Percentiles rank a stretch among this genome's conserved stretches.
Conservation (phyloP, 768 basidiomycete genomes). For the Psilocybe tampanensis region DNA sequence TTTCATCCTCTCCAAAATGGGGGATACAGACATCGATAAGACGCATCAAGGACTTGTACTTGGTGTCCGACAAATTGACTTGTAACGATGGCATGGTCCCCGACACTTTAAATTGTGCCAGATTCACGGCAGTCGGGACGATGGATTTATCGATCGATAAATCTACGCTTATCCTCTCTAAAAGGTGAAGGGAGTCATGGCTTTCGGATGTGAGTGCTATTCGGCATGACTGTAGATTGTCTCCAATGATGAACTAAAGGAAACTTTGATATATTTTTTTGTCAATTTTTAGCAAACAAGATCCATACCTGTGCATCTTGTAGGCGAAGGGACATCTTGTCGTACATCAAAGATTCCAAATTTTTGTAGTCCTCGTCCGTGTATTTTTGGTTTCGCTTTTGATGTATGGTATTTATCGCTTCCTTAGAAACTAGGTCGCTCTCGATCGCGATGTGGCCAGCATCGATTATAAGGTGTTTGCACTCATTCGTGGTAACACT, state of each 20-base stretch:
- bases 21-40: constrained; percentile 91
- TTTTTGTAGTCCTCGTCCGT: constrained; percentile 83
- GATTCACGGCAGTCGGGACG: constrained; percentile 76
- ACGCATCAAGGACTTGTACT: constrained; percentile 91
- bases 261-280: constrained; percentile 3
- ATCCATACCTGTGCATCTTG: constrained; percentile 83
- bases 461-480: constrained; percentile 90
- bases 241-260: constrained; percentile 83
- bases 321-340: constrained; percentile 80
- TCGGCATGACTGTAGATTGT: constrained; percentile 79
- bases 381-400: constrained; percentile 85
- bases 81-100: constrained; percentile 87
- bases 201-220: constrained; percentile 68
- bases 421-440: constrained; percentile 88
- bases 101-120: constrained; percentile 88
- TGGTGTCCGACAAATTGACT: constrained; percentile 88
- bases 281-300: background rate
- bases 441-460: constrained; percentile 93
- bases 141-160: constrained; percentile 93
- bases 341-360: constrained; percentile 94
- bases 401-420: constrained; percentile 72
- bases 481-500: constrained; percentile 79
- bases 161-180: constrained; percentile 91
- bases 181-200: constrained; percentile 71
- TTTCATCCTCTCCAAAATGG: constrained; percentile 56